phyloP scores from a whole-genome alignment of 1,284 basidiomycete genomes.

The Leccinum griseonigrum region DNA sequence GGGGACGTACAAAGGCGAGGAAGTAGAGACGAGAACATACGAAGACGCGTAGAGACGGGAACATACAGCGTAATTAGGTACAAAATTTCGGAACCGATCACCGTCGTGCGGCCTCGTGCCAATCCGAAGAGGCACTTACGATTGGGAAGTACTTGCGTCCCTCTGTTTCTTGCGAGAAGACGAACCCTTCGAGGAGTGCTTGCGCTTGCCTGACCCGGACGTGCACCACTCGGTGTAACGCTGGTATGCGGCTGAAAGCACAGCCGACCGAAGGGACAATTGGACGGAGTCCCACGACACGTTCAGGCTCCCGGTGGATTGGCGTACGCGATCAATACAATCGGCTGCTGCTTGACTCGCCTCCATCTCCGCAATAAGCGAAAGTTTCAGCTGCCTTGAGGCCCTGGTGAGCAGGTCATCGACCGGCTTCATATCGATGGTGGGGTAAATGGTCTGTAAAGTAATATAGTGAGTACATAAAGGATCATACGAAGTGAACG shows the following conservation, averaged over 20 bases:
- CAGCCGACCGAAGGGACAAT: not conserved
- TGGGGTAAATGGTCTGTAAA: not conserved
- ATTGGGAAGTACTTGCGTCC: not conserved
- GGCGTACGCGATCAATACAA: not conserved
- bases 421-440: not conserved
- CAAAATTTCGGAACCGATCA: too few relatives aligned
- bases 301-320: not conserved
- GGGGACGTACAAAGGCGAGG: too few relatives aligned
- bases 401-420: not conserved
- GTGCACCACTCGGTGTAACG: not conserved
- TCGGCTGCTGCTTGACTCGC: not conserved
- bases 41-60: too few relatives aligned
- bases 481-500: not conserved
- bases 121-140: not conserved
- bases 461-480: not conserved
- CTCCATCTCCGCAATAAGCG: not conserved
- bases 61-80: too few relatives aligned
- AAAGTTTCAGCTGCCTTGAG: not conserved
- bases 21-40: too few relatives aligned
- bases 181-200: not conserved
- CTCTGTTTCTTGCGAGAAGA: not conserved
- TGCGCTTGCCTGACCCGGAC: not conserved
- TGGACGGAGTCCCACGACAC: not conserved
- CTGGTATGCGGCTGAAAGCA: not conserved
- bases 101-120: too few relatives aligned